A percentile compares a stretch with the other conserved stretches of the same genome.
Conservation (phyloP, 2,329 filamentous ascomycete species). For the Lachnellula suecica region DNA sequence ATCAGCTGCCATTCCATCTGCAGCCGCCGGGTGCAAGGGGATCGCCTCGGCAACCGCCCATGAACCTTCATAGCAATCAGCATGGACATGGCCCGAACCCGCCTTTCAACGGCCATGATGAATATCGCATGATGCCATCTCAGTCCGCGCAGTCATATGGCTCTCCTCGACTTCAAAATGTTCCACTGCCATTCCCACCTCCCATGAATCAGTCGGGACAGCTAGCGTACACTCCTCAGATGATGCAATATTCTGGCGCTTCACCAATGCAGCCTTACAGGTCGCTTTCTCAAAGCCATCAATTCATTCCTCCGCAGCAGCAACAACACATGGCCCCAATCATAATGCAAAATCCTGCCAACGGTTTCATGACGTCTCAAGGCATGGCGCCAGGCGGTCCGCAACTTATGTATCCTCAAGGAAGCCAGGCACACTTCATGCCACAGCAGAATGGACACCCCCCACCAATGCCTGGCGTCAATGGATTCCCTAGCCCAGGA, state of each 20-base stretch:
- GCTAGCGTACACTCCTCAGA: conserved; percentile 69
- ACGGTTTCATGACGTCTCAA: conserved; percentile 72
- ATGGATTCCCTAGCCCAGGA: conserved; percentile 86
- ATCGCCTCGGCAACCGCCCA: conserved; percentile 74
- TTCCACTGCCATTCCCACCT: conserved; percentile 70
- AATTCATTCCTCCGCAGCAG: conserved; percentile 71
- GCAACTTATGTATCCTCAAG: conserved; percentile 85
- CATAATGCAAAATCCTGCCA: conserved; percentile 78
- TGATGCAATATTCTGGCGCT: conserved; percentile 67
- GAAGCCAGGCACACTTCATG: conserved; percentile 62
- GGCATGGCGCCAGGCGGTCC: conserved; percentile 64
- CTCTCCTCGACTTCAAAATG: conserved; percentile 74
- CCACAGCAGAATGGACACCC: conserved; percentile 53
- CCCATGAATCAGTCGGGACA: conserved; percentile 69
- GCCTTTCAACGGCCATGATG: conserved; percentile 72
- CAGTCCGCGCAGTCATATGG: conserved; percentile 82
- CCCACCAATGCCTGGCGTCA: conserved; percentile 62
- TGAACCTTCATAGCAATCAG: conserved; percentile 73
- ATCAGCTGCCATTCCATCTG: conserved; percentile 80
- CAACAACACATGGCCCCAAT: conserved; percentile 76
- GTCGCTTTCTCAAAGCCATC: conserved; percentile 68
- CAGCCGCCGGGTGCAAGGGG: conserved; percentile 72
- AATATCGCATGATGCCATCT: conserved; percentile 82
- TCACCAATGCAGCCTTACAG: conserved; percentile 72
- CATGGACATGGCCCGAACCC: conserved; percentile 65